Conservation (phyloP, 2,329 filamentous ascomycete genomes). For the Phaeosphaeria sp. region DNA sequence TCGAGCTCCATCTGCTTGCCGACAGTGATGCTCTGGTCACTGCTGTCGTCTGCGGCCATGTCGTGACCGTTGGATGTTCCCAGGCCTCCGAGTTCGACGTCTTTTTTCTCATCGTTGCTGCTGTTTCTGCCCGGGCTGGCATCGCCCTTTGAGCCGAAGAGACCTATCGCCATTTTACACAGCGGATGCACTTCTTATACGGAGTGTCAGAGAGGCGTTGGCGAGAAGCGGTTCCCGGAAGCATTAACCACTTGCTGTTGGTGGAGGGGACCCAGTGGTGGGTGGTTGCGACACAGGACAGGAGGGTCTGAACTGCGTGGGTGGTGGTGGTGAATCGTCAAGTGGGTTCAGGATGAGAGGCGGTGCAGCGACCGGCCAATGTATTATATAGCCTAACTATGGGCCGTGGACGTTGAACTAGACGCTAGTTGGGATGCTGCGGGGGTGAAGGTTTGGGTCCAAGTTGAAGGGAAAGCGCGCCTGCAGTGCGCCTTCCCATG, state of each 20-base stretch:
- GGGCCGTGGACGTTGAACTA: constrained; percentile 10
- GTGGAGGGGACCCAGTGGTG: neutral
- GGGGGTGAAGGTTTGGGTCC: constrained; percentile 2
- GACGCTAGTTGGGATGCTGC: constrained; percentile 20
- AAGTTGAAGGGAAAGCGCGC: too few relatives aligned
- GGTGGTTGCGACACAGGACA: constrained; percentile 3
- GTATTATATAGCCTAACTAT: constrained; percentile 10
- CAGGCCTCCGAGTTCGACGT: constrained; percentile 52
- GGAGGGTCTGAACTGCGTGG: constrained; percentile 2
- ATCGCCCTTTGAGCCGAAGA: constrained; percentile 19
- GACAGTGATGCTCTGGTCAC: constrained; percentile 53
- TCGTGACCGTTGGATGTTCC: constrained; percentile 39
- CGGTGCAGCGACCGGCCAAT: neutral
- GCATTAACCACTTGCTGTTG: constrained; percentile 47
- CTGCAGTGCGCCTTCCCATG: neutral
- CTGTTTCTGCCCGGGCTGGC: constrained; percentile 19
- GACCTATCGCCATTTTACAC: constrained; percentile 60
- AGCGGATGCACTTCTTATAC: constrained; percentile 53
- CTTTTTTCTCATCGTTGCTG: constrained; percentile 28
- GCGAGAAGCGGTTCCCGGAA: constrained; percentile 36
- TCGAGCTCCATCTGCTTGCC: constrained; percentile 78
- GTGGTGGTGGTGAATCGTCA: neutral
- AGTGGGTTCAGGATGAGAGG: neutral
- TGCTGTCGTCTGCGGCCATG: constrained; percentile 46
- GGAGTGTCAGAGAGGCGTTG: constrained; percentile 49